Conservation (phyloP, 2,329 filamentous ascomycete species). For the Trichoderma koningii region DNA sequence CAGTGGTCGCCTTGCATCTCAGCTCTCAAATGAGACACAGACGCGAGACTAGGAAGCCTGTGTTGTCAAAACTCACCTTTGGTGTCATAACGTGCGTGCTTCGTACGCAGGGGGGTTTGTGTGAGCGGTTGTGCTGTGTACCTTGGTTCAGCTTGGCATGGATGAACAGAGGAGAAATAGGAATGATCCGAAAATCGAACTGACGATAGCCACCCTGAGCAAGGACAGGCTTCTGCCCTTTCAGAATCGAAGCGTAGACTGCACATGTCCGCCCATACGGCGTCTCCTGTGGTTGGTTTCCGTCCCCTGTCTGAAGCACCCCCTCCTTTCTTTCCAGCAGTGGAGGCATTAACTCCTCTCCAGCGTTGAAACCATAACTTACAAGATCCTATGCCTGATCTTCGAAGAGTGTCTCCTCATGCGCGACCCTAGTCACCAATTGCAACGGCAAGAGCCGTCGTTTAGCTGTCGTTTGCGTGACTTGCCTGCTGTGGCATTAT, state of each 20-base stretch:
- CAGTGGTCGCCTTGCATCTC: background rate
- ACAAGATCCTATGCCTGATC: background rate
- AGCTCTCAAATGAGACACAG: constrained; percentile 18
- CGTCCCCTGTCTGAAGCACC: too few species aligned
- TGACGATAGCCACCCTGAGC: background rate
- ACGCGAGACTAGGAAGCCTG: constrained; percentile 10
- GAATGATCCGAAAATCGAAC: background rate
- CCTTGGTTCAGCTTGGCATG: constrained; percentile 19
- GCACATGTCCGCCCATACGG: background rate
- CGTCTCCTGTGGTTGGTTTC: background rate
- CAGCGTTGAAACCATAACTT: background rate
- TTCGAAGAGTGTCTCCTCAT: background rate
- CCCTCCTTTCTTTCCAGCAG: background rate
- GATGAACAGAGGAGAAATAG: background rate
- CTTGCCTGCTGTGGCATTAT: constrained; percentile 5
- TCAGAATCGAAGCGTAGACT: background rate
- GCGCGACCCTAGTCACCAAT: background rate
- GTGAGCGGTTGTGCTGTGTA: background rate
- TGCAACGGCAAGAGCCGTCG: background rate
- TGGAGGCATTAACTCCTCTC: background rate
- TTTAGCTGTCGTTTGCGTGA: background rate
- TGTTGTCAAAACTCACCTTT: constrained; percentile 3
- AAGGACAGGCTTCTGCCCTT: background rate
- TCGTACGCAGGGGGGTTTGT: constrained; percentile 7
- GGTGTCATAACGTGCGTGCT: background rate